Base-by-base conservation (phyloP, 495 filamentous ascomycete genomes). In the Parathielavia appendiculata region DNA sequence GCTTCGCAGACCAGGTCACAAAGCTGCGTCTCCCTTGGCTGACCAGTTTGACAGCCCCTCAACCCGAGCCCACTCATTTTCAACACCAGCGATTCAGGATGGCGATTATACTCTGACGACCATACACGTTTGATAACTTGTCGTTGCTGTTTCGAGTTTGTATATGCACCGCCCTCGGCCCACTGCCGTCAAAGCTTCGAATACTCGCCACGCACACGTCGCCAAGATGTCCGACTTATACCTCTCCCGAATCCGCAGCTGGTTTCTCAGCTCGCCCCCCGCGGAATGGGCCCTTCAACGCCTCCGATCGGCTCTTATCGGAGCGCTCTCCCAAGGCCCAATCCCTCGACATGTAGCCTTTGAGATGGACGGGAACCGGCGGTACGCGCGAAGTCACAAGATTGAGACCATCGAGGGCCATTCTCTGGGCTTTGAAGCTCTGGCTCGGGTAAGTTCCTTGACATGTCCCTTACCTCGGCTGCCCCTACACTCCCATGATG, bases 341-440 rank as follows among this genome's bases (percentile, higher is more conserved):
- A 84, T 98, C 50, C 93, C 93, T 14, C 83, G 86, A 61, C 93
- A 98, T 83, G 83, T 98, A 52, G 93, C 93, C 8, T 97, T 98
- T 66, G 91, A 96, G 56, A 97, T 97, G 95, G 93, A 98, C 71
- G 93, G 93, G 39, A 98, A 98, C 70, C 77, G 93, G 50, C 84
- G 93, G 20, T 98, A 93, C 72, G 93, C 93, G 1, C 79, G 89
- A 50, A 86, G 78, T 48, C 90, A 92, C 74, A 84, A 92, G 49
- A 95, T 98, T 66, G 93, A 98, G 79, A 96, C 91, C 0, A 86
- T 96, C 39, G 91, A 98, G 73, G 93, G 93, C n/a, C 93, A 98
- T 70, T 90, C 93, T 66, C 73, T 96, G 62, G 93, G 93, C 8
- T 98, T 97, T 66, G 93, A 98, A 74, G 91, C 93, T 20, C 77